Conservation (phyloP, 179 eudicot species). For the Gypsophila paniculata region DNA sequence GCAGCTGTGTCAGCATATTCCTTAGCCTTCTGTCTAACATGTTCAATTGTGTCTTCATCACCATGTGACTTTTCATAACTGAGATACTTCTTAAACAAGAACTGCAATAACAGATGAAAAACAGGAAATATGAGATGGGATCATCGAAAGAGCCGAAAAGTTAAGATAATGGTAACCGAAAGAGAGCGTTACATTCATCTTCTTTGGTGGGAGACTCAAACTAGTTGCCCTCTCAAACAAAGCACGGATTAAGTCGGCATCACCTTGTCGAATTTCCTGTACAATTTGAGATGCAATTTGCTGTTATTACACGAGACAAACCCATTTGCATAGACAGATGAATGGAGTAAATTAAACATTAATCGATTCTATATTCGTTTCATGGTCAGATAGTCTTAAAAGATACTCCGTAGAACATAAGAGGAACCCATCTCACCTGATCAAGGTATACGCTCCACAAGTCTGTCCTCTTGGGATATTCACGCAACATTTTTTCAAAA, state of each 20-base stretch:
- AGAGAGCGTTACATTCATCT: slow-evolving; percentile 58
- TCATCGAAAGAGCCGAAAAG: background rate
- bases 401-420: background rate
- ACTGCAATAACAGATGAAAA: slow-evolving; percentile 40
- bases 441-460: slow-evolving; percentile 89
- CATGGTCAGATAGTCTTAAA: background rate
- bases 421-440: slow-evolving; percentile 43
- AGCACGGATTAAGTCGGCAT: slow-evolving; percentile 63
- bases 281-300: background rate
- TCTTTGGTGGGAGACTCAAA: slow-evolving; percentile 75
- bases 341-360: background rate
- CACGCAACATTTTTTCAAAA: slow-evolving; percentile 75
- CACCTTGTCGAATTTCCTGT: slow-evolving; percentile 86
- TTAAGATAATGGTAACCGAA: background rate
- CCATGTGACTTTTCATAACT: slow-evolving; percentile 71
- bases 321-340: background rate
- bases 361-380: background rate
- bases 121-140: background rate
- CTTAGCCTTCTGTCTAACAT: slow-evolving; percentile 62
- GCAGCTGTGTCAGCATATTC: slow-evolving; percentile 53
- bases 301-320: background rate
- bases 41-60: slow-evolving; percentile 59
- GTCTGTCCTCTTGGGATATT: slow-evolving; percentile 74
- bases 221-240: slow-evolving; percentile 85
- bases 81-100: slow-evolving; percentile 73